A percentile compares a stretch with the other conserved stretches of the same genome.
Evolutionary conservation across 2,329 filamentous ascomycete species (phyloP).

Genomic region (Exophiala oligosperma): DNA sequence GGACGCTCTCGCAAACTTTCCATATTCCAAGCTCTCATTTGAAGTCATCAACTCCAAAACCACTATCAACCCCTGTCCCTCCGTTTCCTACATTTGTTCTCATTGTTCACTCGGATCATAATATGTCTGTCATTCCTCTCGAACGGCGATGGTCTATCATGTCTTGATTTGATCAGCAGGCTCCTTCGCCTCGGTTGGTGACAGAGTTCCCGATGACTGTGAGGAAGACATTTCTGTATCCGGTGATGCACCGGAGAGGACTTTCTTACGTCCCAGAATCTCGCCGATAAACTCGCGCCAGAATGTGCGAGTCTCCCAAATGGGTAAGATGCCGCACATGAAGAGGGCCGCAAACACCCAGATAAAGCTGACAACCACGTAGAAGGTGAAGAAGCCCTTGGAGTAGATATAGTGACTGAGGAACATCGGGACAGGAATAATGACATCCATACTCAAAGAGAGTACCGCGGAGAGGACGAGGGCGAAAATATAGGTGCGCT

Average conservation of each 20-base stretch:
- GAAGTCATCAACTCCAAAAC: no score
- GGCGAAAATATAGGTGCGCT: slow-evolving; percentile 57
- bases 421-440: slow-evolving; percentile 93
- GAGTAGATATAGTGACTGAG: slow-evolving; percentile 76
- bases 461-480: slow-evolving; percentile 59
- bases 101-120: no score
- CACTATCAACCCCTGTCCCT: no score
- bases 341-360: slow-evolving; percentile 65
- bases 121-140: no score
- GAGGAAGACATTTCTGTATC: not conserved
- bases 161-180: not conserved
- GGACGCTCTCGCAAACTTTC: no score
- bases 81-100: no score
- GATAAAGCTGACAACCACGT: slow-evolving; percentile 72
- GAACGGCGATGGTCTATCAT: slow-evolving; percentile 48
- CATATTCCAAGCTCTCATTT: no score
- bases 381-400: slow-evolving; percentile 78
- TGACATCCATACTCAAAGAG: slow-evolving; percentile 69
- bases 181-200: not conserved
- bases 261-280: not conserved
- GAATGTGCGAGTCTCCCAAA: slow-evolving; percentile 58
- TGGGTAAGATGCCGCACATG: slow-evolving; percentile 42
- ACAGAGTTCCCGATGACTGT: not conserved
- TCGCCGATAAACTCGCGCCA: slow-evolving; percentile 68
- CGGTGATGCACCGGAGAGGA: not conserved